Conservation (phyloP, 106 monocot genomes). For the Vanilla planifolia region DNA sequence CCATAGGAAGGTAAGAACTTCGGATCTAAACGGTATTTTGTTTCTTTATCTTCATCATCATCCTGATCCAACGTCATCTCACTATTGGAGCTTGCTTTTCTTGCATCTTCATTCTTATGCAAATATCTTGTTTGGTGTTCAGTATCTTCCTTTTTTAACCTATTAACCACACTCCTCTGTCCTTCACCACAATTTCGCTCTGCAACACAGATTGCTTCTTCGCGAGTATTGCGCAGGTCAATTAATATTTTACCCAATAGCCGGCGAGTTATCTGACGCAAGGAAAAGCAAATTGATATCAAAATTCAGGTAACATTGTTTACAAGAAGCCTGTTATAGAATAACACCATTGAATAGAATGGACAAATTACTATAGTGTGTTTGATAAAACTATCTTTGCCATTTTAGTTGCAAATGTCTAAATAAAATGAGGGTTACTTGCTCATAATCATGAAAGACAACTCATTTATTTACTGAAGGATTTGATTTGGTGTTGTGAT, state of each 20-base stretch:
- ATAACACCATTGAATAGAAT: too few relatives aligned
- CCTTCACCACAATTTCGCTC: conserved; percentile 45
- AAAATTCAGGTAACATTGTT: background rate
- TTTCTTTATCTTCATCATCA: conserved; percentile 94
- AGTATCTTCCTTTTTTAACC: too few relatives aligned
- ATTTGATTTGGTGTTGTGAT: too few relatives aligned
- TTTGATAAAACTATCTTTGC: too few relatives aligned
- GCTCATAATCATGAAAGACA: background rate
- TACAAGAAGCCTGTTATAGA: background rate
- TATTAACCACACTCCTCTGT: too few relatives aligned
- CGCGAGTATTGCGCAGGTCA: conserved; percentile 74
- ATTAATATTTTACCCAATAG: conserved; percentile 79
- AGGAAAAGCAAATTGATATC: background rate
- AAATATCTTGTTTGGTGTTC: conserved; percentile 29
- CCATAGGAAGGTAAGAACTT: conserved; percentile 32
- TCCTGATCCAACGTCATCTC: conserved; percentile 84
- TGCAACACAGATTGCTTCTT: conserved; percentile 75
- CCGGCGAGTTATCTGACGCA: conserved; percentile 63
- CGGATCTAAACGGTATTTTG: conserved; percentile 94
- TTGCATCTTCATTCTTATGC: conserved; percentile 58
- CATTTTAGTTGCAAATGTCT: background rate
- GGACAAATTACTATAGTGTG: too few relatives aligned
- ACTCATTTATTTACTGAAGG: background rate
- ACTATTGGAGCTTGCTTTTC: conserved; percentile 48
- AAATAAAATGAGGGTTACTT: background rate